Base-by-base conservation (phyloP, 306 rosid genomes). In the Quercus wislizeni region DNA sequence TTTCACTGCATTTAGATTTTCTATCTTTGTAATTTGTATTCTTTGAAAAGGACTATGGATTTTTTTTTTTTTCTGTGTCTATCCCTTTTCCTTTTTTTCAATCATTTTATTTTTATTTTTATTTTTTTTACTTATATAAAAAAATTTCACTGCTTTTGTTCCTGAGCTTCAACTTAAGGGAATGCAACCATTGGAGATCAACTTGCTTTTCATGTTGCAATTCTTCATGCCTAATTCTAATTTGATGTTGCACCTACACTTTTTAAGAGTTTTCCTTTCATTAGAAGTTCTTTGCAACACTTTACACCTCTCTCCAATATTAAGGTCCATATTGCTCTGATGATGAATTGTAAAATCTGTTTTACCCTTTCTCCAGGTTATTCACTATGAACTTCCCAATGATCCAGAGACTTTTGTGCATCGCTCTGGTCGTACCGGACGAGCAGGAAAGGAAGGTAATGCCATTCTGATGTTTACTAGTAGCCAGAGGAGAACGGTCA, bases 361-460 rank as follows among this genome's bases (percentile, higher is more conserved):
- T 76, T 2, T 56, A 49, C 54, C 17, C 52, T 78, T 74, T 84
- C 76, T 79, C 75, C 88, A 95, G 99, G 21, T 95, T 80, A 95
- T 95, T 80, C 99, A 95, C 88, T 95, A 95, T 61, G 99, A 95
- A 75, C 98, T 96, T 85, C 99, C 99, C 85, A 96, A 96, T 85
- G 99, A 96, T 91, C 92, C 99, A 3, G 99, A 96, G 86, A 96
- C 99, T 65, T 96, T 96, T 69, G 98, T 96, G 33, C 99, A 96
- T 76, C 99, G 99, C 73, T 96, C 99, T 79, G 99, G 99, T 43
- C 98, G 99, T 75, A 96, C 99, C 46, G 99, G 98, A 43, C 98
- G 99, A 67, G 99, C 99, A 28, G 98, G 99, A 78, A 96, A 96
- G 83, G 85, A 80, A 81, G 99, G 99, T 79, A 79, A 76, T 82